Conservation (phyloP, 179 eudicot genomes). For the Silene coronaria region DNA sequence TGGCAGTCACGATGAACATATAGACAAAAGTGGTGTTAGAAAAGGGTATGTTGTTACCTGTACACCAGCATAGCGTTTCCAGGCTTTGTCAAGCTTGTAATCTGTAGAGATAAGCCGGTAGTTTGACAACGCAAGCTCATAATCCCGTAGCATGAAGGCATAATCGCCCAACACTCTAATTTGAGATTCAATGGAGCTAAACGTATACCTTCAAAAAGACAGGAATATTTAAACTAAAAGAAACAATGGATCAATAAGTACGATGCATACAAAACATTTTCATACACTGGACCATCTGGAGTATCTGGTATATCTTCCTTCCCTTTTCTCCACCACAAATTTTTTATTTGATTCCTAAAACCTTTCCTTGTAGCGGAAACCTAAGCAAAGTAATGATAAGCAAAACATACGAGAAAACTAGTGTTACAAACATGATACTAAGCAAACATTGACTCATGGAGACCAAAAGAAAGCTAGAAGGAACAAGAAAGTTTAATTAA, state of each 20-base stretch:
- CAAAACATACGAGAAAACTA: constrained; percentile 9
- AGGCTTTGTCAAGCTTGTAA: constrained; percentile 95
- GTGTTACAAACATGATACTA: neutral
- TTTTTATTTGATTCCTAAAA: constrained; percentile 94
- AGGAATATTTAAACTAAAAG: constrained; percentile 9
- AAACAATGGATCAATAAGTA: constrained; percentile 6
- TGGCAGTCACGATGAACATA: constrained; percentile 13
- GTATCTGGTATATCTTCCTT: constrained; percentile 78
- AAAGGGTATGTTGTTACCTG: constrained; percentile 49
- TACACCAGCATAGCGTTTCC: constrained; percentile 94
- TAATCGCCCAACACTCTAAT: constrained; percentile 92
- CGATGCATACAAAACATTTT: constrained; percentile 1
- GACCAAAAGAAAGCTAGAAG: neutral
- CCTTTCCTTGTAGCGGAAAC: constrained; percentile 97
- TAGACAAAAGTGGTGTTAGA: neutral
- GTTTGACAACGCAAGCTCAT: constrained; percentile 92
- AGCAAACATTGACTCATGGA: neutral
- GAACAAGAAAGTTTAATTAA: neutral
- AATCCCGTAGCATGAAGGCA: constrained; percentile 93
- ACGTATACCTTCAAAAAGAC: constrained; percentile 67
- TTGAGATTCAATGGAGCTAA: constrained; percentile 89
- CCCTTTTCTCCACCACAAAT: constrained; percentile 99
- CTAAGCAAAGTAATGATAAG: constrained; percentile 35
- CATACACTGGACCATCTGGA: constrained; percentile 62
- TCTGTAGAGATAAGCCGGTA: constrained; percentile 90